phyloP scores from a whole-genome alignment of 768 basidiomycete species.

The Termitomyces titanicus region DNA sequence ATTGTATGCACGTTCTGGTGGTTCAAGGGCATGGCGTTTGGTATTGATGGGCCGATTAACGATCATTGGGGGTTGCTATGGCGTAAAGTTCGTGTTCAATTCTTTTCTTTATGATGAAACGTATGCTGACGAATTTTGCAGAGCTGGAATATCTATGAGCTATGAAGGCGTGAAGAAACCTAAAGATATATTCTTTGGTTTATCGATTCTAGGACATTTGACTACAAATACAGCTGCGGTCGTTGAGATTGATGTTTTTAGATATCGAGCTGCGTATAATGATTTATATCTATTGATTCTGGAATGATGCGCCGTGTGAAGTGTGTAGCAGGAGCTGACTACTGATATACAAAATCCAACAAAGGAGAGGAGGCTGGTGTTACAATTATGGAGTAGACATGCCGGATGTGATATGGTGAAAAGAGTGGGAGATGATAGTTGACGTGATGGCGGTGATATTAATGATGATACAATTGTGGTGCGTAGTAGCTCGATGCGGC shows the following conservation, averaged over 20 bases:
- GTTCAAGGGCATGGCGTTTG: constrained; percentile 89
- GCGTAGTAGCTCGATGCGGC: neutral
- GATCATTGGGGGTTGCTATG: constrained; percentile 78
- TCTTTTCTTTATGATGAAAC: neutral
- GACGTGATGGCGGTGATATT: neutral
- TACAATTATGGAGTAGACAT: neutral
- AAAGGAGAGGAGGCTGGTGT: neutral
- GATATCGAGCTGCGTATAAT: constrained; percentile 17
- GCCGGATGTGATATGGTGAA: neutral
- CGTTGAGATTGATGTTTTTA: constrained; percentile 5
- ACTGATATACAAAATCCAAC: neutral
- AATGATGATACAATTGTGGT: constrained; percentile 1
- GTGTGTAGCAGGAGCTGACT: neutral
- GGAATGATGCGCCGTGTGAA: neutral
- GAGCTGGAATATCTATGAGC: constrained; percentile 31
- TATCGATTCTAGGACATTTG: neutral
- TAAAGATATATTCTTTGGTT: constrained; percentile 3
- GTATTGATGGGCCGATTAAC: constrained; percentile 84
- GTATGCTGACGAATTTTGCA: constrained; percentile 5
- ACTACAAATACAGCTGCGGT: constrained; percentile 4
- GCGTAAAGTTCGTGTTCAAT: constrained; percentile 50
- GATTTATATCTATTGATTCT: constrained; percentile 10
- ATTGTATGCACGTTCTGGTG: constrained; percentile 90
- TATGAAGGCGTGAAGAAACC: neutral
- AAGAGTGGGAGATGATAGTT: neutral